phyloP scores from a whole-genome alignment of 352 stramenopile species.

The Globisporangium alternatum region DNA sequence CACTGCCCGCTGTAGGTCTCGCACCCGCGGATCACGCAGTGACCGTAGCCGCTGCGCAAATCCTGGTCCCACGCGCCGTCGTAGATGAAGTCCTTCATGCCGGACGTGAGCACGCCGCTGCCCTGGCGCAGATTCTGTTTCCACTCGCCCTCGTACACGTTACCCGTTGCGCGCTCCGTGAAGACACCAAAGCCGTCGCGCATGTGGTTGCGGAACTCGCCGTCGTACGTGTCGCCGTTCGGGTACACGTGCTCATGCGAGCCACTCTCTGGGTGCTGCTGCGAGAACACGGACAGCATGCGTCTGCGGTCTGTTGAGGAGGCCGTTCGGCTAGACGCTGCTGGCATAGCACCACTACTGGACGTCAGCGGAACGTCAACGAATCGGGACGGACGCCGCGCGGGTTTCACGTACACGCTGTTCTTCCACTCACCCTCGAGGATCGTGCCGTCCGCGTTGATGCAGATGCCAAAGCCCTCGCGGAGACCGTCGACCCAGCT shows the following conservation, averaged over 20 bases:
- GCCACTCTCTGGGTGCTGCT: slow-evolving; percentile 31
- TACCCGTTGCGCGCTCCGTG: slow-evolving; percentile 55
- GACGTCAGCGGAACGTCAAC: slow-evolving; percentile 55
- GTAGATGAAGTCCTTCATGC: slow-evolving; percentile 79
- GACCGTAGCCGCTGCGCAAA: slow-evolving; percentile 56
- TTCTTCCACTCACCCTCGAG: slow-evolving; percentile 76
- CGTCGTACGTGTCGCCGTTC: slow-evolving; percentile 76
- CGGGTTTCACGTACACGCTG: slow-evolving; percentile 53
- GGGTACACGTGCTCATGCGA: slow-evolving; percentile 40
- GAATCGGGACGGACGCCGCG: slow-evolving; percentile 42
- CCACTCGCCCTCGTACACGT: slow-evolving; percentile 77
- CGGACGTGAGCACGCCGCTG: slow-evolving; percentile 61
- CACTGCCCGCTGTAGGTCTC: slow-evolving; percentile 79
- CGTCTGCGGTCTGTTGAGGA: background rate
- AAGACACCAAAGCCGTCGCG: slow-evolving; percentile 62
- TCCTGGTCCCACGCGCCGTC: slow-evolving; percentile 69
- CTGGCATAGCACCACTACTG: background rate
- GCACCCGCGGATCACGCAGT: slow-evolving; percentile 72
- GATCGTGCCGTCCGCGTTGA: slow-evolving; percentile 55
- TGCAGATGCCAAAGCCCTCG: slow-evolving; percentile 72
- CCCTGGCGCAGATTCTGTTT: slow-evolving; percentile 52
- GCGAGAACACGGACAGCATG: slow-evolving; percentile 11
- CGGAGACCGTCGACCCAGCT: slow-evolving; percentile 73
- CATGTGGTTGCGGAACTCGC: slow-evolving; percentile 44
- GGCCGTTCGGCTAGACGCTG: slow-evolving; percentile 3